Evolutionary conservation across 1,284 basidiomycete genomes (phyloP), one percentile per base, ranked within the genome.

Genomic region (Microbotryum silenes-acaulis): DNA sequence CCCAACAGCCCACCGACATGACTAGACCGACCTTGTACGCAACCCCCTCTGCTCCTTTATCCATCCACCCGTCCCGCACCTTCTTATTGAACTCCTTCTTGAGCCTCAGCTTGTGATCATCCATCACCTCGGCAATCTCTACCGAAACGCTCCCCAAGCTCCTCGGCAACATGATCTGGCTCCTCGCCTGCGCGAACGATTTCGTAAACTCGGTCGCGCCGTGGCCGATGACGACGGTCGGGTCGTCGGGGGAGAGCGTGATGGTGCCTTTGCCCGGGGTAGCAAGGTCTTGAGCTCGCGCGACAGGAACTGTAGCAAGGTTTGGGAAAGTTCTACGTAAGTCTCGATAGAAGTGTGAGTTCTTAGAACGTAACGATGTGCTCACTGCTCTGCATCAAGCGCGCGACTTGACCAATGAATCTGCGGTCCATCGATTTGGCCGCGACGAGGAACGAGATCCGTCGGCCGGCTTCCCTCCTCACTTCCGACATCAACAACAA

Each of bases 401-500:
- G 79, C 5, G 88, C 86, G 66, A 92, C 88, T 66, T 87, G 84
- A 0, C 96, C 96, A 54, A 99, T 80, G 60, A 85, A 82, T 69
- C 81, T 82, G 50, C 90, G 80, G 69, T 89, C 79, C 87, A 94
- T 85, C 72, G 88, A 91, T 75, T 89, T 90, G 3, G 92, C 92
- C n/a, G 96, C 96, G 31, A 88, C 88, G 49, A 99, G 80, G 73
- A 96, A 93, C 62, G 88, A 86, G 14, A 96, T 89, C 70, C 86
- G 83, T 51, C 96, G 82, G 21, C 84, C 82, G 2, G 88, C 87
- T 75, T 96, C 91, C 62, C 87, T 83, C 73, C 79, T 70, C 51
- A 93, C 92, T 77, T 97, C 90, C 56, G 90, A 83, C 64, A 85
- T 86, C 51, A 99, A 79, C 51, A 98, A 81, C 52, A 98, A 78